Evolutionary conservation across 257 asterid species (phyloP).

Genomic region (Solanum etuberosum): DNA sequence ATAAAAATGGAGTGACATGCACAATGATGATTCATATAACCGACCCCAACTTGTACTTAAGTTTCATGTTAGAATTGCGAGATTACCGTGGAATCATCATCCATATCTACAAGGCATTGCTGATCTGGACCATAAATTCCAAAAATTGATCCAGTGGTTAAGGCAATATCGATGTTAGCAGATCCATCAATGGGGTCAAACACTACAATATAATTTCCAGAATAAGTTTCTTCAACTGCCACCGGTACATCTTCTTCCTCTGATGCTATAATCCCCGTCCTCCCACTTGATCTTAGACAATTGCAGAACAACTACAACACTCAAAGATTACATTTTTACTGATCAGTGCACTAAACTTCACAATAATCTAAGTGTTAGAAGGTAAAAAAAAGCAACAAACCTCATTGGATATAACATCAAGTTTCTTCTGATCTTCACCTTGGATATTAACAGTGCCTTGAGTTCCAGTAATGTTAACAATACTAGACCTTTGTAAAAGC

Average conservation of each 20-base stretch:
- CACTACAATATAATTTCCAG: constrained; percentile 81
- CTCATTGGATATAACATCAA: constrained; percentile 77
- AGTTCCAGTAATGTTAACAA: constrained; percentile 65
- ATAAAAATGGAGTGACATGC: neutral
- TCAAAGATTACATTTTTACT: neutral
- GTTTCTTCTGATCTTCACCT: constrained; percentile 89
- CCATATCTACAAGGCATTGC: constrained; percentile 53
- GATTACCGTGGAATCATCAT: constrained; percentile 48
- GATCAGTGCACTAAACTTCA: neutral
- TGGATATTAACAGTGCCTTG: constrained; percentile 74
- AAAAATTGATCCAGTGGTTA: constrained; percentile 77
- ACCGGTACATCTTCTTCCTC: constrained; percentile 89
- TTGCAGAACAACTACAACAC: constrained; percentile 52
- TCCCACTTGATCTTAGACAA: constrained; percentile 72
- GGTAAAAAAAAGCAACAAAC: constrained; percentile 10
- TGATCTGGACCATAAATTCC: constrained; percentile 67
- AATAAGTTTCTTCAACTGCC: constrained; percentile 79
- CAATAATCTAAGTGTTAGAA: neutral
- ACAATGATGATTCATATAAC: neutral
- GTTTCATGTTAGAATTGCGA: neutral
- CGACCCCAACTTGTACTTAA: neutral
- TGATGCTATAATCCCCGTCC: constrained; percentile 79
- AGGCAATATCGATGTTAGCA: constrained; percentile 70
- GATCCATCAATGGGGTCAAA: constrained; percentile 90
- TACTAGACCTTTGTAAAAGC: constrained; percentile 61